Evolutionary conservation across 2,329 filamentous ascomycete species (phyloP), one percentile per base, ranked within the genome.

Genomic region (Aspergillus terreus): DNA sequence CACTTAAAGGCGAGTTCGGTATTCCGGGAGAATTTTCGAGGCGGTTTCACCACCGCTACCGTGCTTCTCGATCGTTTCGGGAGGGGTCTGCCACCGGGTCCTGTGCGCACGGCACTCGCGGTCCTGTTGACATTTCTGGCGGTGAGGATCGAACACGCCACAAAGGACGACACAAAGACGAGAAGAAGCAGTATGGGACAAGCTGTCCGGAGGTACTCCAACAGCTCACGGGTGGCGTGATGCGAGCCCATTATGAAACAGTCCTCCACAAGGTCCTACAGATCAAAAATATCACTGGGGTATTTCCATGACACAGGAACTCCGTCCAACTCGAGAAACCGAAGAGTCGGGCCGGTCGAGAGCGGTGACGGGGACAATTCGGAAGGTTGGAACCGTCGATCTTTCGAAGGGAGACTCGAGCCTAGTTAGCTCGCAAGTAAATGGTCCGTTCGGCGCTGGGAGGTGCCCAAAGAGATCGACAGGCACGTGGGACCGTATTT

Each of bases 21-120:
- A 44, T 78, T 76, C n/a, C 76, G 80, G 55, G 85, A 86, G 68
- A 90, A 84, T 59, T 83, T 79, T 57, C 75, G 74, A 47, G 68
- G 68, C 54, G 75, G 71, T 61, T 77, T 76, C 57, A 75, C 75
- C 65, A 71, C 76, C 63, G 70, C 74, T 69, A 72, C 76, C 58
- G 69, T 71, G 66, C 67, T 80, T 69, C 72, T 66, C 52, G 69
- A 77, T 73, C 76, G 83, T 66, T 84, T 87, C 53, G 90, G 91
- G 49, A 96, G 77, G 32, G 90, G 90, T 69, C 95, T 92, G 59
- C 92, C 92, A 50, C 90, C 92, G 1, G 92, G 91, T n/a, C 92
- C 92, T 48, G 80, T 84, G 58, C 82, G 71, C 30, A 71, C 76
- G 19, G 77, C 80, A 53, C 73, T 68, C 40, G 72, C 66, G 61